A percentile compares a stretch with the other conserved stretches of the same genome.
Conservation (phyloP, 768 basidiomycete genomes). For the Lactifluus pinguis region DNA sequence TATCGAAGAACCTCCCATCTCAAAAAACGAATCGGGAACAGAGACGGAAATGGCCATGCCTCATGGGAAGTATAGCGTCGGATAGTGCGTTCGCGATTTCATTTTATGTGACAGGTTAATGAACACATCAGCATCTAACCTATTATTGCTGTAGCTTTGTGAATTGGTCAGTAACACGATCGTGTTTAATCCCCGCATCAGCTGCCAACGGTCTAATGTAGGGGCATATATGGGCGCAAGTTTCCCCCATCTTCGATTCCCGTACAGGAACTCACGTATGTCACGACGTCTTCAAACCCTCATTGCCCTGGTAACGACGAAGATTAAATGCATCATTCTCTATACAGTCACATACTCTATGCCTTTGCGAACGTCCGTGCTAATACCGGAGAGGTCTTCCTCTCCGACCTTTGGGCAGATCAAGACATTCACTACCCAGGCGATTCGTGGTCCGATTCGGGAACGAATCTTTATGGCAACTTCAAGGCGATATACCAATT, state of each 20-base stretch:
- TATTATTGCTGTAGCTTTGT: constrained; percentile 44
- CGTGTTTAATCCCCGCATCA: not conserved
- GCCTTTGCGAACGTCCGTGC: constrained; percentile 85
- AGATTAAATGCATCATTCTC: constrained; percentile 1
- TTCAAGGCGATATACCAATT: constrained; percentile 88
- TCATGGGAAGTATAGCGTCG: constrained; percentile 58
- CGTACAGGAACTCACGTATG: constrained; percentile 75
- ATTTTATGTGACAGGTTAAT: constrained; percentile 3
- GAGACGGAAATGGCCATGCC: constrained; percentile 27
- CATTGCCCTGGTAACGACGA: constrained; percentile 7
- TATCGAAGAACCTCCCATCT: not conserved
- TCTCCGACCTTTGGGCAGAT: constrained; percentile 93
- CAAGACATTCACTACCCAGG: constrained; percentile 94
- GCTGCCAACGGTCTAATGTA: constrained; percentile 22
- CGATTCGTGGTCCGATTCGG: constrained; percentile 90
- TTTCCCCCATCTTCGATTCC: constrained; percentile 85
- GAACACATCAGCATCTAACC: constrained; percentile 4
- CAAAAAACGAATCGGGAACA: constrained; percentile 12
- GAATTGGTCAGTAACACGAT: constrained; percentile 46
- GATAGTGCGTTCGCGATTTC: constrained; percentile 50
- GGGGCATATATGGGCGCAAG: constrained; percentile 95
- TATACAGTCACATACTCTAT: constrained; percentile 71
- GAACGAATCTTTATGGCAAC: constrained; percentile 90
- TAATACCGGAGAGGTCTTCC: constrained; percentile 75
- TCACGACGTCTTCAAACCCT: constrained; percentile 11